phyloP scores from a whole-genome alignment of 1,284 basidiomycete species.

The Puccinia hordei region DNA sequence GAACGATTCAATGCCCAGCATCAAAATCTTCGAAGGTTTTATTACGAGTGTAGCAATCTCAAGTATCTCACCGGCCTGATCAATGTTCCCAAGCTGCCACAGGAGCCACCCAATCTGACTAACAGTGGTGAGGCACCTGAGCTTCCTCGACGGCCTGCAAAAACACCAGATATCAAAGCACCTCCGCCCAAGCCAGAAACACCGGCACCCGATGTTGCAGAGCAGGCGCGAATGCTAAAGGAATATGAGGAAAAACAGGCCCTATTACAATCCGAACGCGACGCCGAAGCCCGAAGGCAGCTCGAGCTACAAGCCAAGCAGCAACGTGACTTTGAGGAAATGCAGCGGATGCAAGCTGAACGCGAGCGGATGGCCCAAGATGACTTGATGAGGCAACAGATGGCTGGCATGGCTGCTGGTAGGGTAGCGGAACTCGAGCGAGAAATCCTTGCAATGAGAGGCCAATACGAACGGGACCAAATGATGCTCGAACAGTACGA shows the following conservation, averaged over 20 bases:
- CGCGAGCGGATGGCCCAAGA: slow-evolving; percentile 86
- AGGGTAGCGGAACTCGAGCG: slow-evolving; percentile 78
- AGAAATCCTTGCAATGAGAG: slow-evolving; percentile 87
- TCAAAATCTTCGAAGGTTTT: slow-evolving; percentile 86
- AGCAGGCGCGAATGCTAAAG: slow-evolving; percentile 92
- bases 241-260: slow-evolving; percentile 95
- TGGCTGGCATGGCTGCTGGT: slow-evolving; percentile 62
- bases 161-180: slow-evolving; percentile 63
- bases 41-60: slow-evolving; percentile 95
- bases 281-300: slow-evolving; percentile 77
- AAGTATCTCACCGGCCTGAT: slow-evolving; percentile 93
- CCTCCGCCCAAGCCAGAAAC: slow-evolving; percentile 52
- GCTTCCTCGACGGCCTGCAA: slow-evolving; percentile 75
- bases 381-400: slow-evolving; percentile 73
- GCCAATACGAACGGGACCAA: slow-evolving; percentile 97
- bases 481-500: slow-evolving; percentile 98
- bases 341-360: slow-evolving; percentile 84
- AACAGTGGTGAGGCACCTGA: slow-evolving; percentile 81
- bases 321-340: slow-evolving; percentile 85
- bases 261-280: slow-evolving; percentile 69
- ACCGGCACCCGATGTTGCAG: slow-evolving; percentile 71
- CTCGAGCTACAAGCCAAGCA: slow-evolving; percentile 77
- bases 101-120: slow-evolving; percentile 91
- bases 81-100: slow-evolving; percentile 91
- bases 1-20: slow-evolving; percentile 85